A percentile compares a stretch with the other conserved stretches of the same genome.
These are phyloP conservation scores for Eutypa lata DNA, from an alignment of 2,329 filamentous ascomycete species.

Conservation along the genomic window DNA sequence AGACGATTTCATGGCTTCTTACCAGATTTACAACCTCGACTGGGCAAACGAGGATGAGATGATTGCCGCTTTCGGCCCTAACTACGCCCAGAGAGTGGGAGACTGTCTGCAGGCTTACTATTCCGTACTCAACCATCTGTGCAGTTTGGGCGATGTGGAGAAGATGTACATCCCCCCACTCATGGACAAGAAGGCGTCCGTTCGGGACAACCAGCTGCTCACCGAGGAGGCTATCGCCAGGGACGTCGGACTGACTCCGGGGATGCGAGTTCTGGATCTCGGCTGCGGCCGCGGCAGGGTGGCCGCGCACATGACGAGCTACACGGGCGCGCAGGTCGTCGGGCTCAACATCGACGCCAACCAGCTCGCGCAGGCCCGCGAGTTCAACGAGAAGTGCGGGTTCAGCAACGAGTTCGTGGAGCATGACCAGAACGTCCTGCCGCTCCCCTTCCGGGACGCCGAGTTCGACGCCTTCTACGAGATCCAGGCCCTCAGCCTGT, in stretches of 20 bases:
- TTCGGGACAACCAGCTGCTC: slow-evolving; percentile 50
- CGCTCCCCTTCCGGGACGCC: slow-evolving; percentile 46
- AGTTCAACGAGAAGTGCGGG: slow-evolving; percentile 26
- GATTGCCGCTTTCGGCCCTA: slow-evolving; percentile 42
- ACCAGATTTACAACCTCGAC: slow-evolving; percentile 54
- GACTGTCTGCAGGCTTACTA: slow-evolving; percentile 51
- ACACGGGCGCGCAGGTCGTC: slow-evolving; percentile 44
- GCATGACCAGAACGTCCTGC: slow-evolving; percentile 49
- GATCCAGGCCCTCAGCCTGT: slow-evolving; percentile 56
- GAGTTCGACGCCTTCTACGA: slow-evolving; percentile 53
- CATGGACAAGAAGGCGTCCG: slow-evolving; percentile 47
- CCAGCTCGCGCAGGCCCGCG: slow-evolving; percentile 34
- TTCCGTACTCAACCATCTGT: slow-evolving; percentile 52
- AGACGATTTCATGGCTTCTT: slow-evolving; percentile 54
- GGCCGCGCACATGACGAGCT: slow-evolving; percentile 50
- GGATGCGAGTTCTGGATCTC: slow-evolving; percentile 47
- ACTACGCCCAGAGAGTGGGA: slow-evolving; percentile 49
- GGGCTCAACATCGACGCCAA: slow-evolving; percentile 54
- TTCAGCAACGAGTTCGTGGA: slow-evolving; percentile 45
- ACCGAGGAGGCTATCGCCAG: slow-evolving; percentile 49
- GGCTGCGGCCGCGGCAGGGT: slow-evolving; percentile 52
- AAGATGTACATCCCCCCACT: slow-evolving; percentile 57
- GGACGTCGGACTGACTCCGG: slow-evolving; percentile 41
- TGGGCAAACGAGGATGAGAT: slow-evolving; percentile 50
- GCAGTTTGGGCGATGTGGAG: slow-evolving; percentile 53